Evolutionary conservation across 2,329 filamentous ascomycete species (phyloP), one percentile per base, ranked within the genome.

Genomic region (Trichothecium roseum): DNA sequence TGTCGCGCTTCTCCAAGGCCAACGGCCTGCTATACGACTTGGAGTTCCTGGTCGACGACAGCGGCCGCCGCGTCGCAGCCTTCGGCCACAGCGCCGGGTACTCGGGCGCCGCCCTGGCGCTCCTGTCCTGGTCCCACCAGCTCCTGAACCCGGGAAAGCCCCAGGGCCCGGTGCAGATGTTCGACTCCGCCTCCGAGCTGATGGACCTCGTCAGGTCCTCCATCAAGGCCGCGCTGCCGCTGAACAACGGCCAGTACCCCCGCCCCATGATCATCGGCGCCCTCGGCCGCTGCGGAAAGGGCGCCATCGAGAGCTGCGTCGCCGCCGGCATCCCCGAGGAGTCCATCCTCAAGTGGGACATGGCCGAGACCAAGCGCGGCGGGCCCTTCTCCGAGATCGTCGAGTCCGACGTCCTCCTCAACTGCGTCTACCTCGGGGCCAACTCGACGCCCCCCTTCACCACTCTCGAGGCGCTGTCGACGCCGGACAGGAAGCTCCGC

Each of bases 1-100:
- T 93, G 16, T 70, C 76, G 37, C 71, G 86, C 40, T 45, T 40
- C 36, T 18, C 37, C 35, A 34, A 36, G 20, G 44, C 28, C 30
- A 76, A 78, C 37, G 84, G 85, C 46, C 80, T 74, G 1, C 74
- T 95, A 12, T 74, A 87, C 40, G 88, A 95, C 51, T 72, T 95
- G 27, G 88, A 94, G 55, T 95, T 94, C 56, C 68, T 95, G 27
- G 73, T 75, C 28, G 81, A 93, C 46, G 73, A 79, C 43, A 69
- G 64, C 20, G 83, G 83, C 27, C 68, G 82, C 32, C 66, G 84
- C 41, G 78, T 88, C 2, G 79, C 80, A 8, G 78, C 78, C 1
- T 85, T 86, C 48, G 73, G 80, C 12, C 84, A 78, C 57, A 74
- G 80, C 41, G 85, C 84, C 20, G 85, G 84, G 15, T 91, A 84